Evolutionary conservation across 2,329 filamentous ascomycete genomes (phyloP).

Genomic region (Thelonectria olida): DNA sequence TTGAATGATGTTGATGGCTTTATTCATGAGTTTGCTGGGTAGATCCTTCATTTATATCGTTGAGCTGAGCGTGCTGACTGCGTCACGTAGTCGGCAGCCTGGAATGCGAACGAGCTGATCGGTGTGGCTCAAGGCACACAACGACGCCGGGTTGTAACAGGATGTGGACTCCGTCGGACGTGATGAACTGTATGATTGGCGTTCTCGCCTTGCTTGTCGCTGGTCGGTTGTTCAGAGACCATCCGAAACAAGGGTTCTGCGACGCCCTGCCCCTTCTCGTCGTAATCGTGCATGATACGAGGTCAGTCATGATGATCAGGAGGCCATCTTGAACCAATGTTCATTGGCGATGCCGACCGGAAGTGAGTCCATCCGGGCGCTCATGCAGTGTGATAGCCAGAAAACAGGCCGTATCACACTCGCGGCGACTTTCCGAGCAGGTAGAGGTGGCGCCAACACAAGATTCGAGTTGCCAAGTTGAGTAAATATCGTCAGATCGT

Average conservation of each 20-base stretch:
- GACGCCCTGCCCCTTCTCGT: neutral
- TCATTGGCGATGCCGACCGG: neutral
- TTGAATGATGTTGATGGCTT: neutral
- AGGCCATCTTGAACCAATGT: constrained; percentile 2
- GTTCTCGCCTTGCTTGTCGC: neutral
- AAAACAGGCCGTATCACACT: neutral
- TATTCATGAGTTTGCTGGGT: neutral
- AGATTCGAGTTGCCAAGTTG: neutral
- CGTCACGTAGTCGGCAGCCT: neutral
- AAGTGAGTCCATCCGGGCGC: neutral
- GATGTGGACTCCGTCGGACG: neutral
- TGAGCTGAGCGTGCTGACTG: neutral
- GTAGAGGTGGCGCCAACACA: neutral
- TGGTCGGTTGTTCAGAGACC: neutral
- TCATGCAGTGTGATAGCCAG: neutral
- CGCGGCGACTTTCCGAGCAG: neutral
- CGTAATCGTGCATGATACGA: neutral
- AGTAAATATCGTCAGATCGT: neutral
- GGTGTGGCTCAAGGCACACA: neutral
- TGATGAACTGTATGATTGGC: neutral
- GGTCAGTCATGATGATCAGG: neutral
- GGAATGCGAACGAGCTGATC: neutral
- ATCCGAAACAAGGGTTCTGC: constrained; percentile 1
- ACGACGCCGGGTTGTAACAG: neutral
- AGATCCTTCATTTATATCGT: neutral